phyloP scores from a whole-genome alignment of 2,329 filamentous ascomycete species.

The Ophiostoma sp. region DNA sequence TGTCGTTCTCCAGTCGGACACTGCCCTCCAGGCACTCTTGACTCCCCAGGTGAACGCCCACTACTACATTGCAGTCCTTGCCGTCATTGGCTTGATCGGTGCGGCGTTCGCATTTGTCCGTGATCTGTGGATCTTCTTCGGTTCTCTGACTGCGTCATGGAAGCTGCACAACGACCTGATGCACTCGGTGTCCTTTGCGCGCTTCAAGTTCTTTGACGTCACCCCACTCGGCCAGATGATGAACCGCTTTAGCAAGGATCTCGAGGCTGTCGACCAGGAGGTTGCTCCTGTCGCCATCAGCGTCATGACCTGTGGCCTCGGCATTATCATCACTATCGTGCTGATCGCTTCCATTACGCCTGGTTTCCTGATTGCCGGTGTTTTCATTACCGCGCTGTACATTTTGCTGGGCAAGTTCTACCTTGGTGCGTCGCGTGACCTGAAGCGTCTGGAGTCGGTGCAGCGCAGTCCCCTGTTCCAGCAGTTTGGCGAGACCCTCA shows the following conservation, averaged over 20 bases:
- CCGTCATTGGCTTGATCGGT: slow-evolving; percentile 68
- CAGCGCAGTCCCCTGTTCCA: slow-evolving; percentile 94
- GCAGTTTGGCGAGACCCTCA: slow-evolving; percentile 93
- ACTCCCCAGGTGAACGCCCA: slow-evolving; percentile 62
- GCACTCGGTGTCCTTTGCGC: slow-evolving; percentile 73
- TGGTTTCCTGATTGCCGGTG: slow-evolving; percentile 76
- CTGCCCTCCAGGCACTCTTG: slow-evolving; percentile 28
- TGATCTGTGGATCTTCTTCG: slow-evolving; percentile 86
- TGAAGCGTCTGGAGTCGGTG: slow-evolving; percentile 91
- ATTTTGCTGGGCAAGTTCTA: slow-evolving; percentile 81
- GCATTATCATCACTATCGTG: slow-evolving; percentile 75
- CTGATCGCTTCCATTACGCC: slow-evolving; percentile 87
- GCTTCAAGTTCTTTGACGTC: slow-evolving; percentile 96
- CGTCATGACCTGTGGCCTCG: slow-evolving; percentile 58
- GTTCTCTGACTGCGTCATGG: slow-evolving; percentile 81
- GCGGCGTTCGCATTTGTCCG: slow-evolving; percentile 75
- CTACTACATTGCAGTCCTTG: slow-evolving; percentile 83
- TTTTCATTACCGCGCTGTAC: slow-evolving; percentile 81
- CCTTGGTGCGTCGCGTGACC: slow-evolving; percentile 82
- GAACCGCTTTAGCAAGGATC: slow-evolving; percentile 97
- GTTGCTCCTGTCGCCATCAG: slow-evolving; percentile 86
- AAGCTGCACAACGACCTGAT: slow-evolving; percentile 77
- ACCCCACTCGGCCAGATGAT: slow-evolving; percentile 94
- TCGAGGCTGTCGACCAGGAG: slow-evolving; percentile 92
- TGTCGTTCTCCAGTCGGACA: slow-evolving; percentile 35